These are phyloP conservation scores for Parmelia sp. DNA, from an alignment of 495 filamentous ascomycete species.

Conservation along the genomic window DNA sequence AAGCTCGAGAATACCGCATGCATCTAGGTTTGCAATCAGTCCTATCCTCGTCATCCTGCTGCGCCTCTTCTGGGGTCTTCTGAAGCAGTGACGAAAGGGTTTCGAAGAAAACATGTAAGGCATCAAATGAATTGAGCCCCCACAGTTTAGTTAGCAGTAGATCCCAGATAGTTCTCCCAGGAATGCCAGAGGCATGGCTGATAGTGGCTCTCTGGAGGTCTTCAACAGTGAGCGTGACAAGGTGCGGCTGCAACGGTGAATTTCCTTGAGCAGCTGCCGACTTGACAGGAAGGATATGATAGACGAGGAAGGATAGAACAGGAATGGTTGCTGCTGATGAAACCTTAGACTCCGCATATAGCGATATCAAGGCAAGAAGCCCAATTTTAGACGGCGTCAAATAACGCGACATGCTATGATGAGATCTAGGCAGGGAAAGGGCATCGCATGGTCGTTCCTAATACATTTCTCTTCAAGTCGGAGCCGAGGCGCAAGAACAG, in stretches of 20 bases:
- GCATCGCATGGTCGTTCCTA: not conserved
- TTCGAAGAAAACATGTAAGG: constrained; percentile 62
- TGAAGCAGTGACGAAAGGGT: constrained; percentile 50
- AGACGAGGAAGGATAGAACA: constrained; percentile 79
- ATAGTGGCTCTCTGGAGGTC: constrained; percentile 60
- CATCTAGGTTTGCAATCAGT: constrained; percentile 38
- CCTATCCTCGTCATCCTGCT: constrained; percentile 47
- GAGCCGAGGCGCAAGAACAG: not conserved
- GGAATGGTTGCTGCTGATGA: constrained; percentile 70
- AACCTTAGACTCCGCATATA: constrained; percentile 70
- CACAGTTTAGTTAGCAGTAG: constrained; percentile 76
- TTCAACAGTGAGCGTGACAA: constrained; percentile 54
- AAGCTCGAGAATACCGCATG: constrained; percentile 55
- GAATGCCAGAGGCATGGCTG: constrained; percentile 57
- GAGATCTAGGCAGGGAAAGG: not conserved
- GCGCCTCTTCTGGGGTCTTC: constrained; percentile 53
- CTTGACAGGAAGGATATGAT: constrained; percentile 55
- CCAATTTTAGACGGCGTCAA: constrained; percentile 81
- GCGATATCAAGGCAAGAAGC: constrained; percentile 68
- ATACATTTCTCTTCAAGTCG: not conserved
- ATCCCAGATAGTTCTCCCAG: constrained; percentile 80
- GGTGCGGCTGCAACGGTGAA: constrained; percentile 33
- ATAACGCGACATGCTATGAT: constrained; percentile 59
- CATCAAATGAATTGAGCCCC: constrained; percentile 73
- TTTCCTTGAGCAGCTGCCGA: constrained; percentile 24